phyloP scores from a whole-genome alignment of 2,329 filamentous ascomycete species.

The Fusarium coffeatum region DNA sequence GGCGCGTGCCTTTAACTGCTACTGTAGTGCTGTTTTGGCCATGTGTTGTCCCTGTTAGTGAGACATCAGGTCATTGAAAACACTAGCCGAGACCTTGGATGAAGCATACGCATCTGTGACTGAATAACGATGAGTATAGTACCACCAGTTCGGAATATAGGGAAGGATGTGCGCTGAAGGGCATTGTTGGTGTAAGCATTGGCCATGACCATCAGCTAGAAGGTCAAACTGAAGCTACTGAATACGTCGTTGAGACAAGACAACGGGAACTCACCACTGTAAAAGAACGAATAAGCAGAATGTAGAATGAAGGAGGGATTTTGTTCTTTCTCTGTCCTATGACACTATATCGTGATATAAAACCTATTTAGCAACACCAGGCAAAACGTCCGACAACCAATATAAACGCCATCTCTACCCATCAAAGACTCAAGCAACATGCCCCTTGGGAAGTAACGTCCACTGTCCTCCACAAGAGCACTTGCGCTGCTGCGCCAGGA shows the following conservation, averaged over 20 bases:
- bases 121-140: background rate
- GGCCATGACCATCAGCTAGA: background rate
- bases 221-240: background rate
- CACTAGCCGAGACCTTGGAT: slow-evolving; percentile 17
- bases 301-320: background rate
- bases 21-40: background rate
- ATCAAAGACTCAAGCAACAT: slow-evolving; percentile 27
- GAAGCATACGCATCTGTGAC: background rate
- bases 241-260: background rate
- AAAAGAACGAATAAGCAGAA: background rate
- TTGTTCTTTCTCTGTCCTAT: background rate
- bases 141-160: background rate
- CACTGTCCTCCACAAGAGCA: slow-evolving; percentile 68
- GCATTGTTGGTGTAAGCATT: background rate
- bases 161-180: background rate
- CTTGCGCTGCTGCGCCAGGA: slow-evolving; percentile 65
- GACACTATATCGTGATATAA: background rate
- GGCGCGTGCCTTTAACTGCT: background rate
- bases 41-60: background rate
- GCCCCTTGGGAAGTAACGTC: slow-evolving; percentile 57
- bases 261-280: no score
- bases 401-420: slow-evolving; percentile 2
- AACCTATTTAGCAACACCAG: background rate
- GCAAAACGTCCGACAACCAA: background rate
- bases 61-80: slow-evolving; percentile 7